Evolutionary conservation across 805 yeast species (phyloP).

Genomic region (Kuraishia cidri): DNA sequence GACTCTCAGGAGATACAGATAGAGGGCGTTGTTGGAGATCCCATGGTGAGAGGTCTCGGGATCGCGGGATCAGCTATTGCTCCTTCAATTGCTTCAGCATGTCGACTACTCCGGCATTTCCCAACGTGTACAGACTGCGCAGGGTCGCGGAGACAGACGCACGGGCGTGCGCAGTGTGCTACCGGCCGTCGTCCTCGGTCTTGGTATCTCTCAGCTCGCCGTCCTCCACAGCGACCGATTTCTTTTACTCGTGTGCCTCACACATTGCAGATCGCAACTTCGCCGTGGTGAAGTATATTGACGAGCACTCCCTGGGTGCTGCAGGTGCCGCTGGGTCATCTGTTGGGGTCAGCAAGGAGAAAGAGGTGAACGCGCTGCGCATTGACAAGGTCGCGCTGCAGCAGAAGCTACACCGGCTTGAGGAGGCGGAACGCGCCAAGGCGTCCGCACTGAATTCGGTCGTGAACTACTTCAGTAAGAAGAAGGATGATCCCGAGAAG

Average conservation of each 20-base stretch:
- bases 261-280: conserved; percentile 39
- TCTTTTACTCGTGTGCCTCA: conserved; percentile 39
- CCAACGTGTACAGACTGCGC: conserved; percentile 25
- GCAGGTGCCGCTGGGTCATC: too few relatives aligned
- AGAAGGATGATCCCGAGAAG: conserved; percentile 5
- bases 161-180: conserved; percentile 42
- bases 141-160: conserved; percentile 30
- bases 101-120: too few relatives aligned
- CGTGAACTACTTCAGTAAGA: conserved; percentile 12
- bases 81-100: too few relatives aligned
- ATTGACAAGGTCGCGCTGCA: conserved; percentile 9
- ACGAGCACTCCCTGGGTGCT: conserved; percentile 12
- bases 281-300: conserved; percentile 25
- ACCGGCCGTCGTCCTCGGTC: conserved; percentile 36
- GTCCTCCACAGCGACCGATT: conserved; percentile 34
- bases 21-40: too few relatives aligned
- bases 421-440: conserved; percentile 10
- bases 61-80: too few relatives aligned
- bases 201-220: conserved; percentile 29
- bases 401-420: conserved; percentile 26
- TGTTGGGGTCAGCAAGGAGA: conserved; percentile 12
- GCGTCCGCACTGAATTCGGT: conserved; percentile 15
- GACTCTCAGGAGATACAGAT: too few relatives aligned
- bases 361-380: conserved; percentile 7
- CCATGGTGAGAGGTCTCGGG: too few relatives aligned